Conservation (phyloP, 345 rosid genomes). For the Camelina laxa region DNA sequence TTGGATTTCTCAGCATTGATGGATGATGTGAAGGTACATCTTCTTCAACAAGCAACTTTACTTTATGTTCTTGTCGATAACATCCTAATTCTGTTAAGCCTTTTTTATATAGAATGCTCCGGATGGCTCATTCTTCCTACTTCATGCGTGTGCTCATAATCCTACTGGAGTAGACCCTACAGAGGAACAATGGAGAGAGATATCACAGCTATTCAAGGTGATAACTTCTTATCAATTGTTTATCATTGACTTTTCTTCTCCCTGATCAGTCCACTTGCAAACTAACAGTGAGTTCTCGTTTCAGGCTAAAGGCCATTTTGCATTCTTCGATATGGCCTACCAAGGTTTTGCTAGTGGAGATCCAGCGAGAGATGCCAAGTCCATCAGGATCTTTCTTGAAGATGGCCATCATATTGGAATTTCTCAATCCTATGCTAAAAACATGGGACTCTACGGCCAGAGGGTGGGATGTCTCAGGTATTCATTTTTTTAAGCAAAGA, state of each 20-base stretch:
- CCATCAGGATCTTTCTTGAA: constrained; percentile 90
- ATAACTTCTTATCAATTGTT: constrained; percentile 1
- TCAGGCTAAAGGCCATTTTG: constrained; percentile 82
- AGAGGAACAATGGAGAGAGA: constrained; percentile 94
- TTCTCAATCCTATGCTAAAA: constrained; percentile 94
- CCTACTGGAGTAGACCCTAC: constrained; percentile 98
- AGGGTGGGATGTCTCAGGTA: constrained; percentile 99
- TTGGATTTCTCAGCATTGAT: constrained; percentile 82
- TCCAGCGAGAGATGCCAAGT: constrained; percentile 91
- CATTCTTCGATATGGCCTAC: constrained; percentile 98
- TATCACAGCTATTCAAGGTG: constrained; percentile 86
- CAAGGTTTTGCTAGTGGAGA: constrained; percentile 99
- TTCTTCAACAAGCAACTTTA: constrained; percentile 9
- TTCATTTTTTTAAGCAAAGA: background rate
- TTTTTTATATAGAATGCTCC: constrained; percentile 75
- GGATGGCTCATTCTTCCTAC: constrained; percentile 86
- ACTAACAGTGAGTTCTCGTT: constrained; percentile 30
- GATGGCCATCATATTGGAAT: constrained; percentile 93
- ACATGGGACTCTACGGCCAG: constrained; percentile 99
- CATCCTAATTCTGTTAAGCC: background rate
- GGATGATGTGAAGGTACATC: constrained; percentile 85
- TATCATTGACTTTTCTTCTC: background rate
- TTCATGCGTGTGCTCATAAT: constrained; percentile 93
- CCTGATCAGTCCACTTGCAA: background rate
- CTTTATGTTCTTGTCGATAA: constrained; percentile 4